Percentiles rank a stretch among this genome's conserved stretches.
phyloP scores from a whole-genome alignment of 495 filamentous ascomycete species.

The Talaromyces stipitatus region DNA sequence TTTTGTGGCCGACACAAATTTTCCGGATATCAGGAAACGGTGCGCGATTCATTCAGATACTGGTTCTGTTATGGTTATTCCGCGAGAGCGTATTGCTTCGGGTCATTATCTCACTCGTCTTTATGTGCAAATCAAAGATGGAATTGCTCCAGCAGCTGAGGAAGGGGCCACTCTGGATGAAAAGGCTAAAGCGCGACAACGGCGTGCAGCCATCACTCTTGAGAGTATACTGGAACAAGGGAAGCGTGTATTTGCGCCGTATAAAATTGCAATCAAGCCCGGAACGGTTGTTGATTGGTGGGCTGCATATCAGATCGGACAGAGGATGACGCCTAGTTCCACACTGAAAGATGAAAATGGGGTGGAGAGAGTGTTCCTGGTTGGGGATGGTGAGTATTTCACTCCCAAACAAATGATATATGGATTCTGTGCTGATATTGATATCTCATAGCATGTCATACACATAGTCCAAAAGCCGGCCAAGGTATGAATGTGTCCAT shows the following conservation, averaged over 20 bases:
- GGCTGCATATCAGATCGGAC: conserved; percentile 61
- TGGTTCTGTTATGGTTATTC: conserved; percentile 65
- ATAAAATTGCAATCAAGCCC: conserved; percentile 31
- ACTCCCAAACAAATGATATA: not conserved
- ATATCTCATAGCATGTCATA: conserved; percentile 25
- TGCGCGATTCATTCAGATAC: conserved; percentile 61
- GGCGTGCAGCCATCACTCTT: conserved; percentile 25
- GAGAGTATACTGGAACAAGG: conserved; percentile 35
- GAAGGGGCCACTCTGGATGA: conserved; percentile 9
- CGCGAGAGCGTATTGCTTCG: conserved; percentile 48
- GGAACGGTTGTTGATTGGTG: conserved; percentile 38
- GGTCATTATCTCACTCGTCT: conserved; percentile 57
- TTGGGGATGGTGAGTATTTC: conserved; percentile 26
- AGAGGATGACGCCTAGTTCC: conserved; percentile 32
- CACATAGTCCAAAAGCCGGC: conserved; percentile 60
- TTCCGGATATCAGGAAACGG: conserved; percentile 60
- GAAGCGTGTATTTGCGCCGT: conserved; percentile 36
- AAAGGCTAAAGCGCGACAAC: conserved; percentile 25
- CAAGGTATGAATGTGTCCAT: conserved; percentile 71
- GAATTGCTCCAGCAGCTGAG: conserved; percentile 7
- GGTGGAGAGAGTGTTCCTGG: conserved; percentile 56
- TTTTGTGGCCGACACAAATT: conserved; percentile 58
- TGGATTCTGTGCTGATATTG: not conserved
- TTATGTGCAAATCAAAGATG: conserved; percentile 50
- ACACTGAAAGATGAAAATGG: not conserved